phyloP scores from a whole-genome alignment of 1,139 yeast species.

The Geotrichum phurueaensis region DNA sequence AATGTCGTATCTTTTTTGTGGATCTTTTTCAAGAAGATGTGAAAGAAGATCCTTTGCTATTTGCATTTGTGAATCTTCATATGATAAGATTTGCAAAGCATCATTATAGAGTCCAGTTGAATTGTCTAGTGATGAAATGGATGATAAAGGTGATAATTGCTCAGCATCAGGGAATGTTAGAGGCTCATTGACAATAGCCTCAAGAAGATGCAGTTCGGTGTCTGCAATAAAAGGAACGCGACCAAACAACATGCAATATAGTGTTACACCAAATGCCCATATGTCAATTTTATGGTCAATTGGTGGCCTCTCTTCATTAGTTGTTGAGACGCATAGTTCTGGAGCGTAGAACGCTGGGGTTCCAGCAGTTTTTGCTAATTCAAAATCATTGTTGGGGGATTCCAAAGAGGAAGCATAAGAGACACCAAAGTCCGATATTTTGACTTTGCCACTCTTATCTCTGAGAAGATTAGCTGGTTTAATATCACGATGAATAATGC shows the following conservation, averaged over 20 bases:
- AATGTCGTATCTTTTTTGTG: slow-evolving; percentile 62
- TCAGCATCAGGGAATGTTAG: slow-evolving; percentile 52
- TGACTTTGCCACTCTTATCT: slow-evolving; percentile 66
- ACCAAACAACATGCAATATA: slow-evolving; percentile 85
- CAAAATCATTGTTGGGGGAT: slow-evolving; percentile 62
- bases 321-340: slow-evolving; percentile 49
- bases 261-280: slow-evolving; percentile 95
- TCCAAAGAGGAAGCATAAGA: slow-evolving; percentile 61
- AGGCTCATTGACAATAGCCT: slow-evolving; percentile 64
- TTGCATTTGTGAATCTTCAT: background rate
- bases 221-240: slow-evolving; percentile 86
- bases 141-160: background rate
- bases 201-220: slow-evolving; percentile 78
- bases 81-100: background rate
- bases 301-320: slow-evolving; percentile 37
- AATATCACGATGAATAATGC: slow-evolving; percentile 93
- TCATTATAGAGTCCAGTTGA: background rate
- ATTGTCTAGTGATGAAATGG: background rate
- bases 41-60: slow-evolving; percentile 47
- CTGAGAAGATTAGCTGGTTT: slow-evolving; percentile 91
- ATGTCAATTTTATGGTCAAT: slow-evolving; percentile 79
- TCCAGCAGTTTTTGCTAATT: slow-evolving; percentile 84
- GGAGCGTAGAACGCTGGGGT: slow-evolving; percentile 86
- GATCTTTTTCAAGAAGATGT: slow-evolving; percentile 65
- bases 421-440: slow-evolving; percentile 95